Conservation (phyloP, 2,329 filamentous ascomycete species). For the Hawksworthiomyces lignivorus region DNA sequence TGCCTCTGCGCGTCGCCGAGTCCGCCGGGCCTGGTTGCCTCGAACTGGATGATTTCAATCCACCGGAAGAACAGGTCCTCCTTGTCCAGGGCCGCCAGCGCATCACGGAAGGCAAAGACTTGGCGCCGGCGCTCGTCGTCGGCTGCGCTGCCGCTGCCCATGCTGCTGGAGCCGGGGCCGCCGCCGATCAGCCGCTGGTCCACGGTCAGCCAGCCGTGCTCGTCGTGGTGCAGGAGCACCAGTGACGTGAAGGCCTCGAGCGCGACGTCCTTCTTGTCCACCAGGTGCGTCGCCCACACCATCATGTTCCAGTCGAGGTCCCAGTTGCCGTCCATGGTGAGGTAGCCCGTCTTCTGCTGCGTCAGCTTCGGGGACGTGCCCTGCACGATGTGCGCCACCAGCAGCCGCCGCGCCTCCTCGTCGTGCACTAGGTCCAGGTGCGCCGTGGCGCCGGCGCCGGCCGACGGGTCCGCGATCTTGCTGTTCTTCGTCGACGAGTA, state of each 20-base stretch:
- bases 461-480: background rate
- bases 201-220: slow-evolving; percentile 65
- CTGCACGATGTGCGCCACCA: slow-evolving; percentile 54
- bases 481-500: slow-evolving; percentile 29
- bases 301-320: slow-evolving; percentile 81
- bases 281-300: slow-evolving; percentile 62
- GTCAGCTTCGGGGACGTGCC: slow-evolving; percentile 63
- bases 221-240: slow-evolving; percentile 60
- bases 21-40: slow-evolving; percentile 69
- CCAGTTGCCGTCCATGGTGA: slow-evolving; percentile 79
- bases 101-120: slow-evolving; percentile 73
- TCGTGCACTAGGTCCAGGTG: slow-evolving; percentile 46
- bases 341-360: slow-evolving; percentile 74
- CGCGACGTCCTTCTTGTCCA: slow-evolving; percentile 52
- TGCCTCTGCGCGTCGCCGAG: slow-evolving; percentile 66
- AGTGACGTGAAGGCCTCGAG: slow-evolving; percentile 64
- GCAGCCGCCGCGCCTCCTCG: slow-evolving; percentile 44
- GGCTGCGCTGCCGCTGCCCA: background rate
- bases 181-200: slow-evolving; percentile 40
- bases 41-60: slow-evolving; percentile 88
- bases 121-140: slow-evolving; percentile 63
- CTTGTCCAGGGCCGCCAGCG: slow-evolving; percentile 67
- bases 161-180: background rate
- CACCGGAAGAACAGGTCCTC: slow-evolving; percentile 85
- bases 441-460: slow-evolving; percentile 20